phyloP scores from a whole-genome alignment of 2,329 filamentous ascomycete species.

The Ramularia endophylla region DNA sequence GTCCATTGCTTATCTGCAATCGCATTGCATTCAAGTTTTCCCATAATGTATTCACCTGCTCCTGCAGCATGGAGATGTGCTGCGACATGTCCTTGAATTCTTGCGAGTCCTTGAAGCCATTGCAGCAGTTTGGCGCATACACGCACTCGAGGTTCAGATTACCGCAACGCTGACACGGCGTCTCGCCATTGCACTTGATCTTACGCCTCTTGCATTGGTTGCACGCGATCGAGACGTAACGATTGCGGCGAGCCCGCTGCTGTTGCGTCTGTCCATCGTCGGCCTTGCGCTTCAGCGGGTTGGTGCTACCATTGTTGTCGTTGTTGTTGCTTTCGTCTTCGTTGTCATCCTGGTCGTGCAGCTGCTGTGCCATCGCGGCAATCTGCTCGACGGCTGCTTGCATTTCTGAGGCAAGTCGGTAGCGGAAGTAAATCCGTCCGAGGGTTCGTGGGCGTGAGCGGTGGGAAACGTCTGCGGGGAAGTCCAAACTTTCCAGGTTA shows the following conservation, averaged over 20 bases:
- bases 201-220: conserved; percentile 62
- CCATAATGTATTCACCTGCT: conserved; percentile 75
- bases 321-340: conserved; percentile 13
- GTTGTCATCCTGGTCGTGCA: conserved; percentile 11
- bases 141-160: conserved; percentile 58
- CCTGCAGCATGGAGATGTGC: conserved; percentile 69
- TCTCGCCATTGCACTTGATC: conserved; percentile 63
- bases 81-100: conserved; percentile 78
- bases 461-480: background rate
- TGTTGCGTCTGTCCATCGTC: conserved; percentile 39
- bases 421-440: background rate
- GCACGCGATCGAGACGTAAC: conserved; percentile 62
- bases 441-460: background rate
- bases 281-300: conserved; percentile 36
- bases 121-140: conserved; percentile 65
- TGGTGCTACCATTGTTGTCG: conserved; percentile 20
- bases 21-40: conserved; percentile 65
- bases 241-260: conserved; percentile 55
- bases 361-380: conserved; percentile 15
- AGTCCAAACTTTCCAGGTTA: conserved; percentile 1
- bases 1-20: conserved; percentile 31
- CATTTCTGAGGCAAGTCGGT: background rate
- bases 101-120: conserved; percentile 86
- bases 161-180: conserved; percentile 59
- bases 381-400: conserved; percentile 13